These are phyloP conservation scores for Chaetomium sp. DNA, from an alignment of 2,329 filamentous ascomycete species.

Conservation along the genomic window DNA sequence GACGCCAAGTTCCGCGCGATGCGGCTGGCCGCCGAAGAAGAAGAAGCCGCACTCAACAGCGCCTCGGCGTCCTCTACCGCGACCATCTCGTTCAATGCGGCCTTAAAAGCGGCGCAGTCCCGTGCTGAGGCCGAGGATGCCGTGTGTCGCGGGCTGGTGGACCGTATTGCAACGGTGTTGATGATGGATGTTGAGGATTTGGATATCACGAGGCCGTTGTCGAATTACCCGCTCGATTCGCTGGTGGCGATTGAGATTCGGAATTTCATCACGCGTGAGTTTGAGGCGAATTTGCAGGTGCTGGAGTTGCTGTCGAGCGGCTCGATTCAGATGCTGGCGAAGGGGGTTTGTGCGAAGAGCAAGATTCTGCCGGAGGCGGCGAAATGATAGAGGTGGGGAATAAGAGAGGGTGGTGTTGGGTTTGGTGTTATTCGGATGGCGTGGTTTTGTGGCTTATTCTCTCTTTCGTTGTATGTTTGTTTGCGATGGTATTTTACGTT, in stretches of 20 bases:
- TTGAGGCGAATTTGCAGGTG: slow-evolving; percentile 47
- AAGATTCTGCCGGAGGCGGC: slow-evolving; percentile 27
- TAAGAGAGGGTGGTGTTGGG: not conserved
- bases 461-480: not conserved
- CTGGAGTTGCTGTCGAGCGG: slow-evolving; percentile 49
- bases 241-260: slow-evolving; percentile 45
- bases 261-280: slow-evolving; percentile 46
- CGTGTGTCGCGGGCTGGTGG: slow-evolving; percentile 40
- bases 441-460: not conserved
- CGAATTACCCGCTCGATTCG: slow-evolving; percentile 41
- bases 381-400: not conserved
- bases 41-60: slow-evolving; percentile 24
- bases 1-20: slow-evolving; percentile 50
- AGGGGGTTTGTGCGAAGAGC: slow-evolving; percentile 42
- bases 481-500: too few relatives aligned
- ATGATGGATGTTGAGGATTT: slow-evolving; percentile 46
- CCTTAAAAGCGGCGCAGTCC: slow-evolving; percentile 37
- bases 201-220: slow-evolving; percentile 38
- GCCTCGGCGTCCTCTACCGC: slow-evolving; percentile 38
- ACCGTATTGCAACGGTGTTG: slow-evolving; percentile 44
- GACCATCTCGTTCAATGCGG: slow-evolving; percentile 37
- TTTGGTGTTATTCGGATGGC: not conserved
- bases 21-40: slow-evolving; percentile 35
- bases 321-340: slow-evolving; percentile 42
- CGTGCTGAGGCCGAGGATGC: slow-evolving; percentile 40